Conservation (phyloP, 1,284 basidiomycete genomes). For the Jaminaea rosea region DNA sequence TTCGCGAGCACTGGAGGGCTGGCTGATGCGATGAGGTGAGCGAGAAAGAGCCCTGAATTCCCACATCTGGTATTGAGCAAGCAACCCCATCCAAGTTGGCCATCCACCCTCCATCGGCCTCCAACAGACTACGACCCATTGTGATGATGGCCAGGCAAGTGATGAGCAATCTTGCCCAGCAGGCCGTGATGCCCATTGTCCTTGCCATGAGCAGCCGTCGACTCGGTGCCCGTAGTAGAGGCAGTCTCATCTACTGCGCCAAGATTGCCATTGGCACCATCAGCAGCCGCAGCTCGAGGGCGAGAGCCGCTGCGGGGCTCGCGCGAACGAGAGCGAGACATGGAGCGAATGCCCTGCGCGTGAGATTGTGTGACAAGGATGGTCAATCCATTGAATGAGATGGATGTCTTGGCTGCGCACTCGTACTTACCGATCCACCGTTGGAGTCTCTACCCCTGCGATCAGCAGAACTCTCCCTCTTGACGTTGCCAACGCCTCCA, state of each 20-base stretch:
- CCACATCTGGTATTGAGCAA: no score
- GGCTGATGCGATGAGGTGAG: no score
- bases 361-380: neutral
- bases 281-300: conserved; percentile 10
- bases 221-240: conserved; percentile 7
- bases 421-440: conserved; percentile 20
- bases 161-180: conserved; percentile 13
- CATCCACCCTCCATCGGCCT: no score
- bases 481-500: conserved; percentile 61
- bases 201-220: conserved; percentile 1
- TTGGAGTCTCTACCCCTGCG: conserved; percentile 18
- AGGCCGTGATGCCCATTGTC: conserved; percentile 8
- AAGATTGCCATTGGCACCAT: conserved; percentile 22
- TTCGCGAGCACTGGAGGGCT: no score
- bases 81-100: no score
- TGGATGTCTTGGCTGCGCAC: conserved; percentile 7
- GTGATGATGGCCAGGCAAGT: conserved; percentile 15
- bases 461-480: conserved; percentile 8
- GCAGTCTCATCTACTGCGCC: conserved; percentile 24
- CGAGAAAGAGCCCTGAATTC: no score
- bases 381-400: neutral
- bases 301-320: conserved; percentile 27
- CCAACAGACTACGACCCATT: no score
- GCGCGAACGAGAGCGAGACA: conserved; percentile 40
- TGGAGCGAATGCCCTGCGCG: conserved; percentile 17